Evolutionary conservation across 1,139 yeast genomes (phyloP), one percentile per base, ranked within the genome.

Genomic region (Geotrichum aggregatum): DNA sequence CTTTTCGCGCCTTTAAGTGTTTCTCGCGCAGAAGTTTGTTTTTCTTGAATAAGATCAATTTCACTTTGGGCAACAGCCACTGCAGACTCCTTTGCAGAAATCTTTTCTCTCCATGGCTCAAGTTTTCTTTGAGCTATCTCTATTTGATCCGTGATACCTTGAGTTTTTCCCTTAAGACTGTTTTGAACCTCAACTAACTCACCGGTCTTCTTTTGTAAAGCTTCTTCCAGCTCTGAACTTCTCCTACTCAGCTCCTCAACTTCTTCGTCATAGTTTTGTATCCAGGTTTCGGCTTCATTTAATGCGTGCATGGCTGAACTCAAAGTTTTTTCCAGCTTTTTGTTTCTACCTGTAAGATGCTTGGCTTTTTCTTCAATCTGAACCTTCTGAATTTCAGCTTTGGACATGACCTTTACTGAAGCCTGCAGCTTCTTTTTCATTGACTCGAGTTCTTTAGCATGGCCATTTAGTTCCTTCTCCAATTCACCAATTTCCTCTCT

Each of bases 91-190:
- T 84, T 84, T 22, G 77, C 77, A 56, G 81, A 82, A 38, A 89
- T 72, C 59, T 82, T 78, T 33, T 78, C 82, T 56, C 81, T 82
- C 95, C 95, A 89, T 0, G 98, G 98, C 57, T 87, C 92, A 7
- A 89, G 70, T 56, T 83, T 74, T 7, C 75, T 75, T 62, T 87
- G 94, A 38, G 83, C 70, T 4, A 64, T 61, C 59, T 82, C 87
- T 50, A 88, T 83, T 62, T 84, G 76, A 18, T 75, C 76, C 0
- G 88, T 79, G 54, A 82, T 78, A 1, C 71, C 79, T 13, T 82
- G 77, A 0, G 95, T 92, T 63, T 88, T 87, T 50, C 81, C 84
- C 14, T 88, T 82, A 51, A 92, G 74, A 31, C 80, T 80, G 10
- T 75, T 63, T 62, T 92, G 81, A 18, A 91, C 83, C 36, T 76